phyloP scores from a whole-genome alignment of 2,329 filamentous ascomycete species.

The Colletotrichum zoysiae region DNA sequence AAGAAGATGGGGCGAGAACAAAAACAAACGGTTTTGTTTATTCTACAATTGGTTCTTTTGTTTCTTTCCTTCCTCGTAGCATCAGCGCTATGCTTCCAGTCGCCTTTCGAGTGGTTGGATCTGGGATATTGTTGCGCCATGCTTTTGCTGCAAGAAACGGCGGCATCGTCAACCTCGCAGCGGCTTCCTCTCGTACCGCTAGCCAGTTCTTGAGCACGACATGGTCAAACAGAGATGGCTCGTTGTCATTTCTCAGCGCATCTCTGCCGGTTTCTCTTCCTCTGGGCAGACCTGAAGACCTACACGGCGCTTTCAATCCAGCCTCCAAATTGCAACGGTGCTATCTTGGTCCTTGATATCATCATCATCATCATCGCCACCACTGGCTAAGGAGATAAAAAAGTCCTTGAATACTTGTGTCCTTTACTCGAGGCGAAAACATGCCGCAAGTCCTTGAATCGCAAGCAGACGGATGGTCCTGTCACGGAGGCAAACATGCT shows the following conservation, averaged over 20 bases:
- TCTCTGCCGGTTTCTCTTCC: not conserved
- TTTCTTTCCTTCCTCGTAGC: not conserved
- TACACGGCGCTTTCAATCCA: not conserved
- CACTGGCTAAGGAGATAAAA: not conserved
- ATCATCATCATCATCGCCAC: not conserved
- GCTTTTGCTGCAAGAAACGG: not conserved
- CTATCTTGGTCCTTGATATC: not conserved
- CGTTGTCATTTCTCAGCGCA: not conserved
- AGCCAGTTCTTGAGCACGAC: not conserved
- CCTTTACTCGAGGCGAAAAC: not conserved
- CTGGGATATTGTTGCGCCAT: not conserved
- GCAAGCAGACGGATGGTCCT: constrained; percentile 3
- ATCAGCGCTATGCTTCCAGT: not conserved
- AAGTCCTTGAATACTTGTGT: not conserved
- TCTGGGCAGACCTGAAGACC: not conserved
- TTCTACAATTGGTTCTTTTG: not conserved
- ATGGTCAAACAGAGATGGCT: not conserved
- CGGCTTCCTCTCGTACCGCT: not conserved
- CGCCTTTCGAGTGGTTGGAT: constrained; percentile 5
- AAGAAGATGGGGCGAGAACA: not conserved
- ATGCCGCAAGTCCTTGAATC: not conserved
- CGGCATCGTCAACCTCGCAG: not conserved
- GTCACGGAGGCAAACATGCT: not conserved
- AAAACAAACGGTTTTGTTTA: not conserved
- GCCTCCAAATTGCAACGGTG: not conserved